These are phyloP conservation scores for Leccinum solheimii DNA, from an alignment of 1,284 basidiomycete genomes.

Conservation along the genomic window DNA sequence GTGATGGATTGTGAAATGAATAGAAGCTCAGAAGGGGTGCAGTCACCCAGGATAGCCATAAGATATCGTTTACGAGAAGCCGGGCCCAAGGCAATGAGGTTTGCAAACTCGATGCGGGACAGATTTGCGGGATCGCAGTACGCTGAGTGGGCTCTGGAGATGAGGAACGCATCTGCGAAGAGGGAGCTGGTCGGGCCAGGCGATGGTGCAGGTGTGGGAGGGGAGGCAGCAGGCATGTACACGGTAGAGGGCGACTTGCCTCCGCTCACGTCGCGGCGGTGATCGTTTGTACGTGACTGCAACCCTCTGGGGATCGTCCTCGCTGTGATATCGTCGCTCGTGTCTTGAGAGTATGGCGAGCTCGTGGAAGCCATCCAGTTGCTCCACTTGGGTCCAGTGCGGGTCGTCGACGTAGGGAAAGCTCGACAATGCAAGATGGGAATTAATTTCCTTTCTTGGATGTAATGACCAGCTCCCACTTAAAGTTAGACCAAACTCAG, in stretches of 20 bases:
- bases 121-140: constrained; percentile 33
- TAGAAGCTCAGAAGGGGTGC: constrained; percentile 75
- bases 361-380: constrained; percentile 16
- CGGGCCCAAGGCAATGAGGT: constrained; percentile 38
- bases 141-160: constrained; percentile 14
- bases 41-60: constrained; percentile 59
- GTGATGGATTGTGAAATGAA: constrained; percentile 76
- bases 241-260: constrained; percentile 34
- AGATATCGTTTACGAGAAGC: constrained; percentile 62
- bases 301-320: constrained; percentile 9
- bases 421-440: no score
- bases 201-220: constrained; percentile 71
- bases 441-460: no score
- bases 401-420: not conserved
- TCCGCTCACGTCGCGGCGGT: constrained; percentile 20
- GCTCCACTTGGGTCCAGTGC: not conserved
- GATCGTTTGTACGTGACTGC: constrained; percentile 17
- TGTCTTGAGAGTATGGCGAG: constrained; percentile 4
- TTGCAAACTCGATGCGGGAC: constrained; percentile 39
- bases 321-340: constrained; percentile 14
- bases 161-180: constrained; percentile 23
- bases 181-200: constrained; percentile 40
- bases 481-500: no score
- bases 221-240: constrained; percentile 61
- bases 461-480: no score